Percentiles rank a stretch among this genome's conserved stretches.
These are phyloP conservation scores for Davidsoniella virescens DNA, from an alignment of 2,329 filamentous ascomycete genomes.

Conservation along the genomic window DNA sequence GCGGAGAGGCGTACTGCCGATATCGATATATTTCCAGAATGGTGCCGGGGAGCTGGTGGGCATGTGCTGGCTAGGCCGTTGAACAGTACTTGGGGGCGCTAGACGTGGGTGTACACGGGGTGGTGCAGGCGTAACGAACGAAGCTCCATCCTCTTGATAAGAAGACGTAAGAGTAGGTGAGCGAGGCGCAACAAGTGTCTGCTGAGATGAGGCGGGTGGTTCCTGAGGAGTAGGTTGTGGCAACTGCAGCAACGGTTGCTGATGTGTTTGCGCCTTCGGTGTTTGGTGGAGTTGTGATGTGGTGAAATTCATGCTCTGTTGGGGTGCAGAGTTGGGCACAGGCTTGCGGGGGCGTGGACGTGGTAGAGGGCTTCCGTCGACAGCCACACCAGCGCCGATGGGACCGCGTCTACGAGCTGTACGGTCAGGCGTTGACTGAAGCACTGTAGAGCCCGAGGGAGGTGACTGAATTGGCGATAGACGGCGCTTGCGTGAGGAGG, in stretches of 20 bases:
- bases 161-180: slow-evolving; percentile 47
- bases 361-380: slow-evolving; percentile 47
- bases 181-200: slow-evolving; percentile 21
- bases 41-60: slow-evolving; percentile 72
- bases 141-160: slow-evolving; percentile 40
- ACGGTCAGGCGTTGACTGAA: slow-evolving; percentile 44
- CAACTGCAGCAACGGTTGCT: background rate
- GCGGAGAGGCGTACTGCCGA: slow-evolving; percentile 54
- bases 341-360: slow-evolving; percentile 25
- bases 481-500: slow-evolving; percentile 40
- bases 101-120: slow-evolving; percentile 57
- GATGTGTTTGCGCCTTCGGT: background rate
- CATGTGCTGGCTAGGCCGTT: slow-evolving; percentile 71
- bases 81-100: slow-evolving; percentile 64
- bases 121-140: slow-evolving; percentile 57
- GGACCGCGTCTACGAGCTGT: slow-evolving; percentile 16
- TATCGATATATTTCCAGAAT: slow-evolving; percentile 76
- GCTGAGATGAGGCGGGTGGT: slow-evolving; percentile 5
- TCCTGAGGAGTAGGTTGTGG: background rate
- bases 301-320: slow-evolving; percentile 28
- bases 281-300: slow-evolving; percentile 21
- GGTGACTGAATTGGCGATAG: slow-evolving; percentile 40
- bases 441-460: slow-evolving; percentile 30
- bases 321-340: slow-evolving; percentile 15
- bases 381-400: slow-evolving; percentile 22